Evolutionary conservation across 768 basidiomycete genomes (phyloP).

Genomic region (Tylopilus sp.): DNA sequence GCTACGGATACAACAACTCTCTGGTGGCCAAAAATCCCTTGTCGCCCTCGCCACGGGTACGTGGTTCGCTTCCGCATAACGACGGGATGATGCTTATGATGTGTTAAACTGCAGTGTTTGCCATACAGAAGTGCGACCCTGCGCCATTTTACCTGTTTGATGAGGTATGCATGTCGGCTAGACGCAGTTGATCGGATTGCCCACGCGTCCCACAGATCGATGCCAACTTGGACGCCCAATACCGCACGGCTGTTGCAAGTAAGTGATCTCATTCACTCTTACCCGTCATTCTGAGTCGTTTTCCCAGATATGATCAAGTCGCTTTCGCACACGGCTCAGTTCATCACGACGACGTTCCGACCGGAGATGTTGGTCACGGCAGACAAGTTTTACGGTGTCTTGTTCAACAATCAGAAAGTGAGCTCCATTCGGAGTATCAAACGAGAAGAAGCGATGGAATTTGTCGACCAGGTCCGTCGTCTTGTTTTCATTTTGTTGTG

Average conservation of each 20-base stretch:
- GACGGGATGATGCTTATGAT: slow-evolving; percentile 1
- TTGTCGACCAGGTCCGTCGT: slow-evolving; percentile 76
- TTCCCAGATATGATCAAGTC: slow-evolving; percentile 79
- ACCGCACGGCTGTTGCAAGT: slow-evolving; percentile 95
- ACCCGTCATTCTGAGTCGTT: slow-evolving; percentile 36
- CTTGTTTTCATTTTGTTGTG: background rate
- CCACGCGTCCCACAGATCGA: slow-evolving; percentile 61
- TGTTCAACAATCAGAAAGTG: slow-evolving; percentile 95
- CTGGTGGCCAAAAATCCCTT: slow-evolving; percentile 95
- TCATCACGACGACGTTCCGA: slow-evolving; percentile 97
- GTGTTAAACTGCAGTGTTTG: slow-evolving; percentile 75
- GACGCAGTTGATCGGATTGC: background rate
- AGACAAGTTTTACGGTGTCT: slow-evolving; percentile 95
- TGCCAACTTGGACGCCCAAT: slow-evolving; percentile 96
- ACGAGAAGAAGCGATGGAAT: slow-evolving; percentile 88
- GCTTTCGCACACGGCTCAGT: slow-evolving; percentile 83
- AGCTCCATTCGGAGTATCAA: slow-evolving; percentile 85
- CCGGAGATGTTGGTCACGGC: slow-evolving; percentile 95
- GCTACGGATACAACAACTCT: slow-evolving; percentile 91
- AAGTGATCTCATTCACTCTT: slow-evolving; percentile 24
- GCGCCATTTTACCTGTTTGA: slow-evolving; percentile 99
- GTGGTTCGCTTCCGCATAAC: slow-evolving; percentile 5
- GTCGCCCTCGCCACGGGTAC: slow-evolving; percentile 91
- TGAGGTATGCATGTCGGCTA: slow-evolving; percentile 50
- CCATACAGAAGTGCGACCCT: slow-evolving; percentile 98